These are phyloP conservation scores for Plantago coronopus DNA, from an alignment of 305 asterid genomes.

Conservation along the genomic window DNA sequence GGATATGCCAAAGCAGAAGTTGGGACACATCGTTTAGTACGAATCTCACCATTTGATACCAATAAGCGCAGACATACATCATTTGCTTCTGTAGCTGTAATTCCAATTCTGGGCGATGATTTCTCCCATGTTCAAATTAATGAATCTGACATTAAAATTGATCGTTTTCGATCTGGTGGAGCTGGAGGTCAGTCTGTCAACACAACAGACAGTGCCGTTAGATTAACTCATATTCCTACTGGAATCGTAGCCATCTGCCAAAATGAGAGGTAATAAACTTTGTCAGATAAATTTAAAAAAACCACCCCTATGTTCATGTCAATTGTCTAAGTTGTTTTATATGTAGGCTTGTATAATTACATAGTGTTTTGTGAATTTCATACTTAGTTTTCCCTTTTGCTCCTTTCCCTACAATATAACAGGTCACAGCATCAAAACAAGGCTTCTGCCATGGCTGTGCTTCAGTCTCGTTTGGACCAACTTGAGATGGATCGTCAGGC, in stretches of 20 bases:
- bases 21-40: constrained; percentile 94
- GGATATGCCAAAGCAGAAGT: constrained; percentile 97
- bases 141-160: constrained; percentile 82
- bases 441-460: constrained; percentile 93
- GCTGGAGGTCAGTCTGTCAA: constrained; percentile 84
- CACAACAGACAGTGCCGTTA: constrained; percentile 89
- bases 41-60: constrained; percentile 87
- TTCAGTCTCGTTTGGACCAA: constrained; percentile 90
- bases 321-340: background rate
- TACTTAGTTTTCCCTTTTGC: constrained; percentile 7
- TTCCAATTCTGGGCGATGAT: constrained; percentile 84
- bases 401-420: background rate
- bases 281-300: constrained; percentile 5
- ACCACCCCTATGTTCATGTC: constrained; percentile 1
- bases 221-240: constrained; percentile 91
- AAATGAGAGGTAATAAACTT: constrained; percentile 63
- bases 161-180: constrained; percentile 80
- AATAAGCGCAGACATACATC: constrained; percentile 92
- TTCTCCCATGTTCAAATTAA: constrained; percentile 66
- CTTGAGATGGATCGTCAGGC: constrained; percentile 86
- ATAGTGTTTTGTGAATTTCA: background rate
- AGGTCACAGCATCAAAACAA: constrained; percentile 95
- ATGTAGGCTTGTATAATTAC: background rate
- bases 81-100: constrained; percentile 90
- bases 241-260: constrained; percentile 86